These are phyloP conservation scores for Acanthamoeba healyi DNA, from an alignment of 208 protist species.

Conservation along the genomic window DNA sequence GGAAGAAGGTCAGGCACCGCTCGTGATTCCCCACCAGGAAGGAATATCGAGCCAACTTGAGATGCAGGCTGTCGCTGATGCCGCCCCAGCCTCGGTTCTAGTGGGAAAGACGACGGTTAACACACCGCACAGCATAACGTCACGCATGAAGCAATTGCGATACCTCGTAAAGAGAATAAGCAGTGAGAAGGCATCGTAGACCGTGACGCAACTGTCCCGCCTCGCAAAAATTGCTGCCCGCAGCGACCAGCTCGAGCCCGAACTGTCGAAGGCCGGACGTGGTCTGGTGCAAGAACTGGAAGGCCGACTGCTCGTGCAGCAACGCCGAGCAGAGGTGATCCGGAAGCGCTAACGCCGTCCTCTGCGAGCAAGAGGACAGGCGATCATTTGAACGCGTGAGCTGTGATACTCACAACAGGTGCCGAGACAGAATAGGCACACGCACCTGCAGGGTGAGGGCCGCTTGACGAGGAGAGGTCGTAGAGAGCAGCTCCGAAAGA, in stretches of 20 bases:
- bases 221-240: constrained; percentile 6
- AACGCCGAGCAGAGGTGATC: not conserved
- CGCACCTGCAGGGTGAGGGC: constrained; percentile 16
- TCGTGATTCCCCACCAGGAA: constrained; percentile 33
- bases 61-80: constrained; percentile 22
- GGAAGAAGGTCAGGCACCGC: constrained; percentile 14
- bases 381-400: too few species aligned
- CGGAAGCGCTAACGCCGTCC: not conserved
- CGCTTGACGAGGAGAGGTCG: not conserved
- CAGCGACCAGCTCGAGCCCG: constrained; percentile 20
- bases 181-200: constrained; percentile 13
- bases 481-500: not conserved
- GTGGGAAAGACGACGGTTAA: too few species aligned
- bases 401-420: not conserved
- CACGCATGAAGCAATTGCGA: not conserved
- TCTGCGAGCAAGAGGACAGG: not conserved
- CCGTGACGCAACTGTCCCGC: constrained; percentile 9
- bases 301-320: constrained; percentile 36
- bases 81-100: constrained; percentile 41
- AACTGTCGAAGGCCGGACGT: constrained; percentile 4
- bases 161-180: constrained; percentile 43
- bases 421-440: not conserved
- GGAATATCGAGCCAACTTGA: constrained; percentile 17
- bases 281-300: constrained; percentile 17
- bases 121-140: not conserved